Base-by-base conservation (phyloP, 768 basidiomycete genomes). In the Auricularia cornea region DNA sequence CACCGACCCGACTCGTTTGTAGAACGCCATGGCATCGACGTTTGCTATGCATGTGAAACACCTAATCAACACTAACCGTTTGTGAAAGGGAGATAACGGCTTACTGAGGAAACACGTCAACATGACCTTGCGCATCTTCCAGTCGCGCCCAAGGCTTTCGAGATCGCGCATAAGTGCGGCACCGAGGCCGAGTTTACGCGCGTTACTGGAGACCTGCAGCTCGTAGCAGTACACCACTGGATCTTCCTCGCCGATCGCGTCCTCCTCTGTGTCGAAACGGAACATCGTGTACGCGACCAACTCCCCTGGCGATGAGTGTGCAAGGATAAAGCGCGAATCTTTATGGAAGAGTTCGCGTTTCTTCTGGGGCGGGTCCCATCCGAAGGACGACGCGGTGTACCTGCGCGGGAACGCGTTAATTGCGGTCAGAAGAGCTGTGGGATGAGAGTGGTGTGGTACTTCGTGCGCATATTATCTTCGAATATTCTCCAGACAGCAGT, bases 171-270 rank as follows among this genome's bases (percentile, higher is more conserved):
- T 77, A 59, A 93, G 70, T 26, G 72, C 68, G 63, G 73, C 81
- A 0, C 91, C 92, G 1, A 90, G 72, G 2, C 91, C 89, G 71
- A 3, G 86, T 76, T 64, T 79, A 81, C 16, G 68, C 72, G 1
- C 67, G 54, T 40, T 38, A 10, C 72, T 59, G 0, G 77, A 72
- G 2, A 92, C 81, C 68, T 94, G 91, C 3, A 92, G 73, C 60
- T 94, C 92, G 70, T 94, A 94, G 70, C 91, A 92, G 70, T 93
- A 94, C 3, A 90, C 59, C 3, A 89, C 72, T 62, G 84, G 74
- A 64, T 83, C 78, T 3, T 75, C 76, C 2, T 62, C 66, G 1
- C 67, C 71, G 0, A 64, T 63, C 8, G 63, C 61, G 2, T 66
- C 66, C 10, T 83, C 78, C 66, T 93, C 92, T 31, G 75, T 70